A percentile compares a stretch with the other conserved stretches of the same genome.
phyloP scores from a whole-genome alignment of 176 grass and related monocot genomes.

The Leersia perrieri region DNA sequence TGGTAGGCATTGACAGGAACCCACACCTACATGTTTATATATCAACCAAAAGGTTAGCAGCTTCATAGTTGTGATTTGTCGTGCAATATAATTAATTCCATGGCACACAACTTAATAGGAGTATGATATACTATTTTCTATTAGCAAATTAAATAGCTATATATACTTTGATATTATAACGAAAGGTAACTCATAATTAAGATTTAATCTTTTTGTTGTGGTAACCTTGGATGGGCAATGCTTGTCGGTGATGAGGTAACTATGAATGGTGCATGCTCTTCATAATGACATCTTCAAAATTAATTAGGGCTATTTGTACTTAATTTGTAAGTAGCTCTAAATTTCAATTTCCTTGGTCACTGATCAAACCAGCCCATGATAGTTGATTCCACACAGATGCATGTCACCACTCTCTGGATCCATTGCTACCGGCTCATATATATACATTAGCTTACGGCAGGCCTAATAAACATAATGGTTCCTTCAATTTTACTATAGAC shows the following conservation, averaged over 20 bases:
- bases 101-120: neutral
- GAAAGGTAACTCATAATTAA: neutral
- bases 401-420: neutral
- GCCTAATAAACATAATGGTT: neutral
- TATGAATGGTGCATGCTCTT: neutral
- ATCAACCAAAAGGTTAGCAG: neutral
- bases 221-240: neutral
- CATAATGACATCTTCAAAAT: neutral
- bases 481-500: neutral
- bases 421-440: too few species aligned
- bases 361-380: neutral
- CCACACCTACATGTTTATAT: neutral
- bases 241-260: neutral
- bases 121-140: neutral
- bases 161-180: neutral
- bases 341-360: neutral
- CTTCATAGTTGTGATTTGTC: neutral
- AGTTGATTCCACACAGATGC: neutral
- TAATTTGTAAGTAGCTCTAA: neutral
- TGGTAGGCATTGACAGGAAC: neutral
- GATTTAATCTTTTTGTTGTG: neutral
- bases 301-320: neutral
- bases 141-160: neutral
- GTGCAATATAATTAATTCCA: neutral
- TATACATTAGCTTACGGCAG: neutral